phyloP scores from a whole-genome alignment of 495 filamentous ascomycete species.

The Apodospora peruviana region DNA sequence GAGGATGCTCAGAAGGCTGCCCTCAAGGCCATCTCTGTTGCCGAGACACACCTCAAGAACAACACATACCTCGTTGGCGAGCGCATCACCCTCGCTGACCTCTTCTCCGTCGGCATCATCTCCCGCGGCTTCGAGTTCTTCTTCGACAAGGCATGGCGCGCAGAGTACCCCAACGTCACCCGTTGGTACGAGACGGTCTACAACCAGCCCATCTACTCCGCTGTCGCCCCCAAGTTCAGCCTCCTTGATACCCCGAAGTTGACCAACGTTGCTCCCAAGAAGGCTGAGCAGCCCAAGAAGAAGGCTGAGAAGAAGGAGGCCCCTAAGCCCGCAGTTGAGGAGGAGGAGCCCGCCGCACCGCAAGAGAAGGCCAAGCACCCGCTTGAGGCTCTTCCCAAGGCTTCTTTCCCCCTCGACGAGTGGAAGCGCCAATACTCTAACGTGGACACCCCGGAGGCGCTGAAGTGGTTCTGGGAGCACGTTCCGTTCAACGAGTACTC shows the following conservation, averaged over 20 bases:
- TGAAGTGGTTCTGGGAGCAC: constrained; percentile 99
- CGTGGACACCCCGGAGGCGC: constrained; percentile 76
- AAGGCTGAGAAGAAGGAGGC: constrained; percentile 50
- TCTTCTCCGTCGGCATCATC: constrained; percentile 74
- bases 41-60: constrained; percentile 81
- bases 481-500: constrained; percentile 90
- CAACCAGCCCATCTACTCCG: constrained; percentile 86
- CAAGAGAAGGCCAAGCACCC: constrained; percentile 95
- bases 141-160: constrained; percentile 82
- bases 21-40: constrained; percentile 58
- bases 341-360: constrained; percentile 63
- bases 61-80: constrained; percentile 98
- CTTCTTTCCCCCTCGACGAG: constrained; percentile 82
- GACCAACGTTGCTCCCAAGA: constrained; percentile 89
- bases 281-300: constrained; percentile 56
- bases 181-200: constrained; percentile 93
- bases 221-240: constrained; percentile 63
- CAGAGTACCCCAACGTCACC: constrained; percentile 71
- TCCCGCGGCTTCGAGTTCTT: constrained; percentile 81
- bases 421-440: constrained; percentile 99
- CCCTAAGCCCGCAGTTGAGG: constrained; percentile 54
- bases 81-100: constrained; percentile 91
- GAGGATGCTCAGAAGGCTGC: constrained; percentile 68
- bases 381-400: constrained; percentile 74
- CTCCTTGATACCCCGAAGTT: constrained; percentile 77